Evolutionary conservation across 371 early-diverging fungal species (phyloP).

Genomic region (Syncephalastrum monosporum): DNA sequence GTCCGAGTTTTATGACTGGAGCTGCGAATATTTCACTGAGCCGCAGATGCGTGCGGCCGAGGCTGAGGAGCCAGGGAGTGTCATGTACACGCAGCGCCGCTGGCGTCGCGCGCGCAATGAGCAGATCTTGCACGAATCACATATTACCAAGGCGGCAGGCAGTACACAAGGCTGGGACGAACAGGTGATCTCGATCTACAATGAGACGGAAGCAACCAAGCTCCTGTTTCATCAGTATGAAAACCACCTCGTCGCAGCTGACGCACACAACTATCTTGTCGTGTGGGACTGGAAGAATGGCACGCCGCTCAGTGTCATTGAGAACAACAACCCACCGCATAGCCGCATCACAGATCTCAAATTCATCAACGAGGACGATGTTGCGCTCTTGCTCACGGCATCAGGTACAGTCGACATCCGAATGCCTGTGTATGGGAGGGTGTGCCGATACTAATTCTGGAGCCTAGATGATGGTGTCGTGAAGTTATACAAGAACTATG

Average conservation of each 20-base stretch:
- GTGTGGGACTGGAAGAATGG: constrained; percentile 80
- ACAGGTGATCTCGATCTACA: constrained; percentile 55
- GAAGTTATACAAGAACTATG: constrained; percentile 74
- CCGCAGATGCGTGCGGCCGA: constrained; percentile 88
- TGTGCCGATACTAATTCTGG: too few relatives aligned
- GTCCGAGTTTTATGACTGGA: constrained; percentile 81
- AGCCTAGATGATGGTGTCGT: constrained; percentile 75
- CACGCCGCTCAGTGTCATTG: constrained; percentile 62
- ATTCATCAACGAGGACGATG: constrained; percentile 90
- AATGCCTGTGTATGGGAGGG: too few relatives aligned
- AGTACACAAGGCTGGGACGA: constrained; percentile 58
- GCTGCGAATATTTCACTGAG: constrained; percentile 86
- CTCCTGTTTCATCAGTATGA: constrained; percentile 79
- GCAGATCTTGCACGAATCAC: constrained; percentile 60
- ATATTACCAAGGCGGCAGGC: constrained; percentile 47
- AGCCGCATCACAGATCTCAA: constrained; percentile 76
- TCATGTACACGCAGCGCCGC: constrained; percentile 71
- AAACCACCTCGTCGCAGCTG: constrained; percentile 71
- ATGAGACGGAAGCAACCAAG: constrained; percentile 56
- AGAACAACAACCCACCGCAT: constrained; percentile 65
- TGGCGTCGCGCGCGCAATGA: constrained; percentile 80
- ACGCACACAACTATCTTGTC: constrained; percentile 57
- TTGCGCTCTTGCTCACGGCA: constrained; percentile 77
- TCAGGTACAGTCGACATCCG: constrained; percentile 50
- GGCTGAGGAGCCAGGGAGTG: constrained; percentile 82